These are phyloP conservation scores for Pilasporangium apinafurcum DNA, from an alignment of 352 stramenopile species.

Conservation along the genomic window DNA sequence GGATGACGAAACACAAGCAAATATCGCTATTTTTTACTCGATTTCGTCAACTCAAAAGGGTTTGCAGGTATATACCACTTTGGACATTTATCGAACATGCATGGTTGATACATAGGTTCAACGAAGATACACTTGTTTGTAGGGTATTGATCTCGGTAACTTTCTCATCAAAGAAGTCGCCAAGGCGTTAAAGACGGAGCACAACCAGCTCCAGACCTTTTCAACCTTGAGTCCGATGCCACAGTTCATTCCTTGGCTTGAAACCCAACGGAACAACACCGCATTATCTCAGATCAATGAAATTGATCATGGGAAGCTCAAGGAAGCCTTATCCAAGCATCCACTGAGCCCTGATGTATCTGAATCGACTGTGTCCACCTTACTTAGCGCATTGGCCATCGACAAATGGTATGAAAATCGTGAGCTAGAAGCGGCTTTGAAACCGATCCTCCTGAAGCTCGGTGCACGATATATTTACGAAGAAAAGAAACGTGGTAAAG, in stretches of 20 bases:
- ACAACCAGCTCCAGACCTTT: constrained; percentile 79
- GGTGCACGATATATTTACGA: constrained; percentile 66
- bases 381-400: constrained; percentile 33
- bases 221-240: constrained; percentile 94
- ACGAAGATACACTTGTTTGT: constrained; percentile 10
- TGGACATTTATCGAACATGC: too few species aligned
- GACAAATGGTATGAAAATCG: constrained; percentile 45
- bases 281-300: constrained; percentile 22
- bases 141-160: constrained; percentile 93
- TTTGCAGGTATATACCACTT: constrained; percentile 40
- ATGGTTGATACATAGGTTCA: too few species aligned
- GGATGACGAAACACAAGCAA: constrained; percentile 43
- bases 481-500: constrained; percentile 80
- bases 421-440: constrained; percentile 26
- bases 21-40: constrained; percentile 94
- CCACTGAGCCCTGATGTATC: constrained; percentile 2
- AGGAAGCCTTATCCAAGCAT: constrained; percentile 8
- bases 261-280: constrained; percentile 58
- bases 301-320: constrained; percentile 20
- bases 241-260: constrained; percentile 90
- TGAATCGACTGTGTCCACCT: constrained; percentile 13
- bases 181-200: constrained; percentile 64
- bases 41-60: constrained; percentile 93
- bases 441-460: constrained; percentile 62
- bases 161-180: constrained; percentile 95